phyloP scores from a whole-genome alignment of 345 rosid genomes.

The Erucastrum elatum region DNA sequence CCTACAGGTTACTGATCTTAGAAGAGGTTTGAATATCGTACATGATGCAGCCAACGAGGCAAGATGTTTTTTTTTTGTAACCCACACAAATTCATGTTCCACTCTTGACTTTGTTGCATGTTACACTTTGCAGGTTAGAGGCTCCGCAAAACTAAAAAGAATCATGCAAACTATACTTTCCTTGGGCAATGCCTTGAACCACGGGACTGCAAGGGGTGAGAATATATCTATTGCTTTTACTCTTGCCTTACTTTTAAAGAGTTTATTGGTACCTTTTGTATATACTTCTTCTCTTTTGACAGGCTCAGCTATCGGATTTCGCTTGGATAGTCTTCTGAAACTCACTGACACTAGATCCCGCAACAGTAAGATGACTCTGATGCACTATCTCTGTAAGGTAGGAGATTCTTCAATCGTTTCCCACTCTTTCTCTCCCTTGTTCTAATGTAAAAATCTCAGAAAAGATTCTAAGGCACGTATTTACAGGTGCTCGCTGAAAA shows the following conservation, averaged over 20 bases:
- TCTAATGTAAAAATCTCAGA: constrained; percentile 9
- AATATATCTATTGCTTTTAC: constrained; percentile 15
- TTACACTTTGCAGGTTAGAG: constrained; percentile 54
- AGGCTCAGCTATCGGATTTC: constrained; percentile 93
- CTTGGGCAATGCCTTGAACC: constrained; percentile 87
- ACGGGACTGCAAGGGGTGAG: constrained; percentile 92
- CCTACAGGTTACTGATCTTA: constrained; percentile 78
- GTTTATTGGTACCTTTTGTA: background rate
- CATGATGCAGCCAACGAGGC: constrained; percentile 75
- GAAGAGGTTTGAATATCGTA: constrained; percentile 56
- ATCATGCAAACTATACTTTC: constrained; percentile 87
- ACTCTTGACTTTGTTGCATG: constrained; percentile 7
- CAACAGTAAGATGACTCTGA: constrained; percentile 83
- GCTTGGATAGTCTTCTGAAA: constrained; percentile 87
- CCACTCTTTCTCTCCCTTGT: background rate
- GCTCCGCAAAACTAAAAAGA: constrained; percentile 70
- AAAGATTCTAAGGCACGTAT: constrained; percentile 1
- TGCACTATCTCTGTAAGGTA: constrained; percentile 96
- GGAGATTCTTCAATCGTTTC: constrained; percentile 2
- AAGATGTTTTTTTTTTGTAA: constrained; percentile 36
- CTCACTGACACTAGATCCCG: constrained; percentile 81
- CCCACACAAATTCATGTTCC: constrained; percentile 13
- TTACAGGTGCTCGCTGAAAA: constrained; percentile 73
- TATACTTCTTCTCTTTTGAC: constrained; percentile 24
- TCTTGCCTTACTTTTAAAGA: constrained; percentile 1